phyloP scores from a whole-genome alignment of 1,139 yeast species.

The Nakaseomyces glabratus region DNA sequence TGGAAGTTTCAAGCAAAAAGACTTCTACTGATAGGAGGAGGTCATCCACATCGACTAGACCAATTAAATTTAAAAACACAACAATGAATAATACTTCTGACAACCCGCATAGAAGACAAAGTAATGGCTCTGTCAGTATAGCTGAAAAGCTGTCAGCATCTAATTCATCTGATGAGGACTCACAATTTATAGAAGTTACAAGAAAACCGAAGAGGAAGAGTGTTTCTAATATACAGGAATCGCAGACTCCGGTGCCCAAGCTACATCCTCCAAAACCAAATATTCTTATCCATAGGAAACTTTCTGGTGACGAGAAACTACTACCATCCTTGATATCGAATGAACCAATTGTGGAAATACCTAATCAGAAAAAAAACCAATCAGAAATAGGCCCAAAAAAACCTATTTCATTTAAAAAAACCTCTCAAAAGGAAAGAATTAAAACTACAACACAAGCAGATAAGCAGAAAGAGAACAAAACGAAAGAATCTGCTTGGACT shows the following conservation, averaged over 20 bases:
- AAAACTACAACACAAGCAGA: constrained; percentile 9
- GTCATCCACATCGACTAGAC: constrained; percentile 8
- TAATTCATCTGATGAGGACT: constrained; percentile 13
- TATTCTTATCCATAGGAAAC: constrained; percentile 2
- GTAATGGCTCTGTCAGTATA: no score
- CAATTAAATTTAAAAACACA: constrained; percentile 4
- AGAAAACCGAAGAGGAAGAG: constrained; percentile 13
- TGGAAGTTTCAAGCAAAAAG: not conserved
- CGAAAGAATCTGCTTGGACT: constrained; percentile 16
- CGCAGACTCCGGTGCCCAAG: not conserved
- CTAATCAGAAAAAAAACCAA: constrained; percentile 1
- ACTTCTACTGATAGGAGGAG: constrained; percentile 8
- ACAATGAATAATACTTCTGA: constrained; percentile 7
- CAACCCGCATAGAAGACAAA: no score
- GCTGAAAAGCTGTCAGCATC: no score
- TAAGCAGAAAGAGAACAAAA: constrained; percentile 20
- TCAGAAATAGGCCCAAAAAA: constrained; percentile 1
- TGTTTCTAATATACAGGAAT: constrained; percentile 1
- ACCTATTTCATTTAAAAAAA: constrained; percentile 1
- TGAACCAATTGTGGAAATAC: constrained; percentile 1
- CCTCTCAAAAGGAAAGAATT: constrained; percentile 5
- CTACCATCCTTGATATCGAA: constrained; percentile 1
- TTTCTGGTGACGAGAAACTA: not conserved
- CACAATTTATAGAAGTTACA: constrained; percentile 18
- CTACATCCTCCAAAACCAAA: not conserved